Conservation (phyloP, 179 eudicot genomes). For the Gypsophila paniculata region DNA sequence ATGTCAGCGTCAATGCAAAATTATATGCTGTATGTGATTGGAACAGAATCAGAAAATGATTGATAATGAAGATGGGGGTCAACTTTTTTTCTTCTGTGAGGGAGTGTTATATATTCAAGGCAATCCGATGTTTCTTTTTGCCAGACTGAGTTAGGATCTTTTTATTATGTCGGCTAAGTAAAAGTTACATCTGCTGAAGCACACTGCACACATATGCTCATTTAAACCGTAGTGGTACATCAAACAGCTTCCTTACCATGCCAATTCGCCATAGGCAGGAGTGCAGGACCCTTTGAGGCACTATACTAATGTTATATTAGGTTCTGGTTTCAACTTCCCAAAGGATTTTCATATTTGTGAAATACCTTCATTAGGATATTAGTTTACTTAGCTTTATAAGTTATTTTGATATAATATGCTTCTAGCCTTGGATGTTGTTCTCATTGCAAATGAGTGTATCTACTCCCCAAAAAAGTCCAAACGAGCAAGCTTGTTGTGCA, state of each 20-base stretch:
- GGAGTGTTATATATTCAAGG: neutral
- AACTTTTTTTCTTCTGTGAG: neutral
- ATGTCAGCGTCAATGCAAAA: neutral
- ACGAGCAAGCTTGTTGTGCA: no score
- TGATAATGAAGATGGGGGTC: no score
- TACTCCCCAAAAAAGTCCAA: no score
- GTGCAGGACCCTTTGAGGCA: neutral
- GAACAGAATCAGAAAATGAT: no score
- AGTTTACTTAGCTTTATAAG: neutral
- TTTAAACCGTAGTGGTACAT: neutral
- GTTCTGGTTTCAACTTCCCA: neutral
- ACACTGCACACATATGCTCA: neutral
- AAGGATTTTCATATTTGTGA: neutral
- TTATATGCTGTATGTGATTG: neutral
- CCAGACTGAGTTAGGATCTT: neutral
- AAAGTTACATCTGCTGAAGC: slow-evolving; percentile 6
- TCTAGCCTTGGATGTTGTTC: no score
- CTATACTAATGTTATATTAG: neutral
- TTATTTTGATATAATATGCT: neutral
- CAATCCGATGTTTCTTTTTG: neutral
- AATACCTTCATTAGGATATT: neutral
- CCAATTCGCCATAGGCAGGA: neutral
- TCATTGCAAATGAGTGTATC: no score
- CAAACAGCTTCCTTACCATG: neutral
- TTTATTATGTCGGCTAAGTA: slow-evolving; percentile 2